Evolutionary conservation across 768 basidiomycete genomes (phyloP).

Genomic region (Leccinum subtestaceum): DNA sequence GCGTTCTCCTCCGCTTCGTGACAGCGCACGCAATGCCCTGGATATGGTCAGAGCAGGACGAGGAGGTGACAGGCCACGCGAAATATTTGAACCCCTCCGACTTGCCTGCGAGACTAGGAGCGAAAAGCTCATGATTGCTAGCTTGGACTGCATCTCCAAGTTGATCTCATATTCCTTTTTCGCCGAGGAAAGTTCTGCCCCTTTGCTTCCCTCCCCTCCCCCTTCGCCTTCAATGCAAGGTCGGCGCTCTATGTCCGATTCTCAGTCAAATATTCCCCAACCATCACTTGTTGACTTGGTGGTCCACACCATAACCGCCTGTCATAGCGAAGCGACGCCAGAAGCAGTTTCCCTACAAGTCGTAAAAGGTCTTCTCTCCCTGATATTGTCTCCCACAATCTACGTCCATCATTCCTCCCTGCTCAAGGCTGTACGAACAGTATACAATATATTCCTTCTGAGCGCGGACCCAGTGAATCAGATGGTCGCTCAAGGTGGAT

Average conservation of each 20-base stretch:
- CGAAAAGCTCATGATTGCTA: constrained; percentile 94
- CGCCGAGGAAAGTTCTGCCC: constrained; percentile 54
- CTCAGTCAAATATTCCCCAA: constrained; percentile 50
- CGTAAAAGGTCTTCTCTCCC: constrained; percentile 87
- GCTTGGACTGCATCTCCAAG: constrained; percentile 96
- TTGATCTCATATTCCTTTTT: constrained; percentile 98
- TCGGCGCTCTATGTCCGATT: constrained; percentile 41
- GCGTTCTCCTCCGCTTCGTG: constrained; percentile 74
- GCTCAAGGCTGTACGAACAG: constrained; percentile 93
- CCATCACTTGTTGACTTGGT: constrained; percentile 90
- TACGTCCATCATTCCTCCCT: constrained; percentile 95
- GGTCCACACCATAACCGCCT: constrained; percentile 90
- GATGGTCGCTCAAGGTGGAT: constrained; percentile 95
- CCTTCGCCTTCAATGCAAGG: constrained; percentile 59
- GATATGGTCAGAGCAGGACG: constrained; percentile 76
- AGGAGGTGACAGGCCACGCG: constrained; percentile 73
- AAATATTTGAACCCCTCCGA: constrained; percentile 94
- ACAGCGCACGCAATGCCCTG: constrained; percentile 76
- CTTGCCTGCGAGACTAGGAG: constrained; percentile 93
- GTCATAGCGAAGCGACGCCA: constrained; percentile 83
- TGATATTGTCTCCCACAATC: constrained; percentile 83
- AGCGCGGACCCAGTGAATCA: constrained; percentile 90
- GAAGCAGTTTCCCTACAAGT: constrained; percentile 94
- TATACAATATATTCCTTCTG: constrained; percentile 96
- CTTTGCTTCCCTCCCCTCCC: constrained; percentile 66